Percentiles rank a stretch among this genome's conserved stretches.
Conservation (phyloP, 2,329 filamentous ascomycete genomes). For the Aspergillus hortae region DNA sequence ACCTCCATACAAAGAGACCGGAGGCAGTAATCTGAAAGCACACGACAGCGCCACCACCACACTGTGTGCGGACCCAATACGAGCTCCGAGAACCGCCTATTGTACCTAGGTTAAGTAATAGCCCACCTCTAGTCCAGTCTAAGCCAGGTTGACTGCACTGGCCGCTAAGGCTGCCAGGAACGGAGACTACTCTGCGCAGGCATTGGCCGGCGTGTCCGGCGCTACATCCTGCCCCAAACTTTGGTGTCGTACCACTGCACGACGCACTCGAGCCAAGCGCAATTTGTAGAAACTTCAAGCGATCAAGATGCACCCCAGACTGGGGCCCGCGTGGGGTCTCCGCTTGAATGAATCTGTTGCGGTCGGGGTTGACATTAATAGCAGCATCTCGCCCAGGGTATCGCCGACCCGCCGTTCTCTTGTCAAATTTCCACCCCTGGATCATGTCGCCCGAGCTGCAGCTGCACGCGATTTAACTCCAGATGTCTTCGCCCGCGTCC, state of each 20-base stretch:
- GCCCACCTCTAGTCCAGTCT: too few relatives aligned
- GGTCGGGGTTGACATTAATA: background rate
- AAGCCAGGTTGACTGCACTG: background rate
- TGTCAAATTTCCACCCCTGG: background rate
- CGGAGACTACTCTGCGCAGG: background rate
- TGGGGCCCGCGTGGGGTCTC: background rate
- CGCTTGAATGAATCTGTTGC: background rate
- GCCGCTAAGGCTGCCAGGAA: background rate
- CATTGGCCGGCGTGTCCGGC: conserved; percentile 4
- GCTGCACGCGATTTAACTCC: background rate
- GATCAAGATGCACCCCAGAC: background rate
- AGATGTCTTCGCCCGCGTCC: background rate
- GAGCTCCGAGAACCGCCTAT: too few relatives aligned
- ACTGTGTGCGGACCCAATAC: background rate
- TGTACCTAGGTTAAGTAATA: too few relatives aligned
- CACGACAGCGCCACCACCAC: background rate
- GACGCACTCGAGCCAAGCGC: too few relatives aligned
- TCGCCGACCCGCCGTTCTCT: background rate
- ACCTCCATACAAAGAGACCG: too few relatives aligned
- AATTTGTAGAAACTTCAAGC: too few relatives aligned
- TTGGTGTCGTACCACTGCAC: background rate
- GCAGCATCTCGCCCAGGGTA: background rate
- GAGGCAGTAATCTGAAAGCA: background rate
- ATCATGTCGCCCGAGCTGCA: background rate
- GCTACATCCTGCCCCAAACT: background rate